Evolutionary conservation across 495 filamentous ascomycete species (phyloP), one percentile per base, ranked within the genome.

Genomic region (Tuber calosporum): DNA sequence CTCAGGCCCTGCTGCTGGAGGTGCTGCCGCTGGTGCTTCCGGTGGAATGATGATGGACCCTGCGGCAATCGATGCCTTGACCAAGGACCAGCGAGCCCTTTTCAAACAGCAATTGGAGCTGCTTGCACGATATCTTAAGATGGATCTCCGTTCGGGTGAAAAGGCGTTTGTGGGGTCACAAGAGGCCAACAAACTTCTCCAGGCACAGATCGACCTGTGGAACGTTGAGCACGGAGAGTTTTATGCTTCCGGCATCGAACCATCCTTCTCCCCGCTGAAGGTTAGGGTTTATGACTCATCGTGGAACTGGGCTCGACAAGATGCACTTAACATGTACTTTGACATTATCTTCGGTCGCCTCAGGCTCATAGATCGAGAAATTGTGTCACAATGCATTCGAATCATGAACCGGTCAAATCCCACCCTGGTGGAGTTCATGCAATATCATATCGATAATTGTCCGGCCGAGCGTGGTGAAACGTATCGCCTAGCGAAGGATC

Each of bases 341-440:
- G 96, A 99, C 81, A 96, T 99, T 79, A 97, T 99, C 80, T 99
- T 99, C 77, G 95, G 95, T 66, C 88, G 96, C 67, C 87, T 99
- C 36, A 89, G 92, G 84, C 92, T 90, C 36, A 92, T 99, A 19
- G 95, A 99, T 79, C 91, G 95, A 69, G 95, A 99, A 83, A 99
- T 97, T 81, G 95, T 99, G 79, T 96, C 93, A 82, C 93, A 92
- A 80, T 98, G 95, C 83, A 99, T 99, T 81, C 91, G 91, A 73
- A 93, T 99, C 84, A 99, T 99, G 95, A 99, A 97, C 85, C 91
- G 94, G 39, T 96, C 95, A 37, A 99, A 97, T 80, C 96, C 95
- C 2, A 88, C 90, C 30, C 89, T 99, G 15, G 87, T 99, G 67
- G 94, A 99, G 76, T 98, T 97, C 84, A 99, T 99, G 95, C 96